Evolutionary conservation across 305 asterid genomes (phyloP), one percentile per base, ranked within the genome.

Genomic region (Fraxinus dipetala): DNA sequence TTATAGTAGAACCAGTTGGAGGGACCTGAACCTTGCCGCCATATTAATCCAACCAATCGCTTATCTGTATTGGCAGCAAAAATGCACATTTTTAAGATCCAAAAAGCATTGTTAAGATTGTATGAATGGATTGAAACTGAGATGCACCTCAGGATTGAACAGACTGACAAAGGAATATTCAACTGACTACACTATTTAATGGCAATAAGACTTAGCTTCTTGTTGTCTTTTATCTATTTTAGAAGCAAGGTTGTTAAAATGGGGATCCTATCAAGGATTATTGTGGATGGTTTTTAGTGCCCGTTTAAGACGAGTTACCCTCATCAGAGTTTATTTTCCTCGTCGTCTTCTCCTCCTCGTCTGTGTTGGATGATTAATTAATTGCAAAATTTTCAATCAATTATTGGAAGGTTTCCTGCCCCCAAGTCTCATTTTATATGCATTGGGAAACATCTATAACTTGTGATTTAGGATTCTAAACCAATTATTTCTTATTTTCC

Each of bases 401-500:
- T 20, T 22, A 59, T 59, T 8, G 14, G 70, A 59, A 59, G 70
- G 43, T 84, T 45, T 75, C 43, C 20, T 72, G 18, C 24, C 67
- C 67, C 72, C 10, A 3, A 20, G 59, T 18, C 70, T 59, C 31
- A 59, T 59, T 59, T 75, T 84, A 56, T 72, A 32, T 76, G 45
- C 78, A 43, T 82, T 26, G 59, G 72, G 74, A 31, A 56, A 65
- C 65, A 38, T 65, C n/a, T 18, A 34, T 61, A 14, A 79, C 82
- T 72, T 45, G 1, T 72, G 16, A 72, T 78, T 35, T 54, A 65
- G 73, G 73, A 65, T 13, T 81, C 40, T 14, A 14, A 31, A 63
- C 61, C 79, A 56, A 80, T 77, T 78, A 20, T 83, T 78, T 83
- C 48, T 31, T 65, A 69, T 63, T 70, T 35, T 80, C 26, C 36